A percentile compares a stretch with the other conserved stretches of the same genome.
phyloP scores from a whole-genome alignment of 2,329 filamentous ascomycete genomes.

The Rachicladosporium sp. region DNA sequence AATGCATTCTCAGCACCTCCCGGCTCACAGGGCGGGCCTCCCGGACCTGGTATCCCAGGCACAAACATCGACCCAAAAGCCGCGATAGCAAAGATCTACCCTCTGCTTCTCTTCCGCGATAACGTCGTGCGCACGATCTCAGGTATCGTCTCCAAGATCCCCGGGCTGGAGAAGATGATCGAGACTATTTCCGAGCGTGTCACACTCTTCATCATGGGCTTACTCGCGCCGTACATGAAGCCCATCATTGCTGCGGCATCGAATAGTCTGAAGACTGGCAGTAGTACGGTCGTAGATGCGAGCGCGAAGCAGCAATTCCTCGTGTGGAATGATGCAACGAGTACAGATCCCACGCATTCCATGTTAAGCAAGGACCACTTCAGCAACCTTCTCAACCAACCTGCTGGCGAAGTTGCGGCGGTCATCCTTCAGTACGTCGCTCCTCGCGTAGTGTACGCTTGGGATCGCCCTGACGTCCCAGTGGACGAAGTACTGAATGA shows the following conservation, averaged over 20 bases:
- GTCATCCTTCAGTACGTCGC: slow-evolving; percentile 71
- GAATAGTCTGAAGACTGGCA: slow-evolving; percentile 73
- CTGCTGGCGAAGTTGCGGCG: slow-evolving; percentile 36
- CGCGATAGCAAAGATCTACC: slow-evolving; percentile 61
- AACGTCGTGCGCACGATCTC: slow-evolving; percentile 82
- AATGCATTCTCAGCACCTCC: slow-evolving; percentile 21
- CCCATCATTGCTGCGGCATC: slow-evolving; percentile 84
- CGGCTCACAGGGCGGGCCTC: slow-evolving; percentile 25
- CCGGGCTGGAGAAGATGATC: slow-evolving; percentile 76
- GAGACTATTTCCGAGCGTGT: slow-evolving; percentile 90
- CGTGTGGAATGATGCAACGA: slow-evolving; percentile 36
- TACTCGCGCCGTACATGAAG: slow-evolving; percentile 81
- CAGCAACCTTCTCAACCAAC: slow-evolving; percentile 37
- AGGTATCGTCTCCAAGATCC: slow-evolving; percentile 78
- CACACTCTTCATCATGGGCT: slow-evolving; percentile 79
- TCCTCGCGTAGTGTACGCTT: slow-evolving; percentile 79
- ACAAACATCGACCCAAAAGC: slow-evolving; percentile 57
- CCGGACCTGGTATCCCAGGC: slow-evolving; percentile 49
- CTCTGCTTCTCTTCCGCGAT: slow-evolving; percentile 86
- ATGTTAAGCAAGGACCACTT: slow-evolving; percentile 42
- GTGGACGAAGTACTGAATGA: slow-evolving; percentile 77
- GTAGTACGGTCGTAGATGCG: slow-evolving; percentile 53
- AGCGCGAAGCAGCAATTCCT: slow-evolving; percentile 39
- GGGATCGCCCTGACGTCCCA: slow-evolving; percentile 75
- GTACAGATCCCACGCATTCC: slow-evolving; percentile 39